Percentiles rank a stretch among this genome's conserved stretches.
phyloP scores from a whole-genome alignment of 2,329 filamentous ascomycete species.

The Seiridium cupressi region DNA sequence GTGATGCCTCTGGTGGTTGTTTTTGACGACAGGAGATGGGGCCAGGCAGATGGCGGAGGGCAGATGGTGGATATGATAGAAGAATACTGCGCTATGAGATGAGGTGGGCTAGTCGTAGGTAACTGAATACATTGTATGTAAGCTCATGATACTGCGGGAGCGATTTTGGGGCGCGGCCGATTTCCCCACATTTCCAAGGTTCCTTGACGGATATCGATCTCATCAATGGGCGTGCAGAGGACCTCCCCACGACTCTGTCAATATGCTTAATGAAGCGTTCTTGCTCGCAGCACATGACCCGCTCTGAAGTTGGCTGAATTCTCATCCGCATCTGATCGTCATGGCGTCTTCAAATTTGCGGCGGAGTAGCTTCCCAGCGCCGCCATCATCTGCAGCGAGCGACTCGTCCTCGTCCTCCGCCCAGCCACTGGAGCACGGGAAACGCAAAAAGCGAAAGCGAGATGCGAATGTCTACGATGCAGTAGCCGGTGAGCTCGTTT shows the following conservation, averaged over 20 bases:
- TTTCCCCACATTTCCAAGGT: not conserved
- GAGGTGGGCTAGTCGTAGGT: not conserved
- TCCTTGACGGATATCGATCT: not conserved
- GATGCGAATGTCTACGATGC: slow-evolving; percentile 67
- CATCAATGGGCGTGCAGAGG: slow-evolving; percentile 7
- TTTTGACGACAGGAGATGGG: not conserved
- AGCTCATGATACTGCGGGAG: not conserved
- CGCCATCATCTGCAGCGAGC: slow-evolving; percentile 12
- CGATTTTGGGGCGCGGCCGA: not conserved
- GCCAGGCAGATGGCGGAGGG: not conserved
- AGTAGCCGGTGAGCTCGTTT: slow-evolving; percentile 58
- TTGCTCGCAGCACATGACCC: too few relatives aligned
- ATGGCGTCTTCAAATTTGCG: slow-evolving; percentile 22
- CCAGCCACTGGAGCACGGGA: slow-evolving; percentile 13
- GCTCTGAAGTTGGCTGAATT: slow-evolving; percentile 4
- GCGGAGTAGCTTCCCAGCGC: slow-evolving; percentile 16
- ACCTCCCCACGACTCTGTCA: not conserved
- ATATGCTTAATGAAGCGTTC: not conserved
- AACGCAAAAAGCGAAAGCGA: slow-evolving; percentile 22
- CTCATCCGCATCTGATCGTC: slow-evolving; percentile 12
- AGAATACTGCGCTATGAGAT: not conserved
- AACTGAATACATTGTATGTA: not conserved
- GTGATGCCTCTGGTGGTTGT: not conserved
- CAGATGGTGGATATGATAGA: not conserved
- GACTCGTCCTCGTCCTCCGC: slow-evolving; percentile 14